phyloP scores from a whole-genome alignment of 495 filamentous ascomycete species.

The Aspergillus sparsus region DNA sequence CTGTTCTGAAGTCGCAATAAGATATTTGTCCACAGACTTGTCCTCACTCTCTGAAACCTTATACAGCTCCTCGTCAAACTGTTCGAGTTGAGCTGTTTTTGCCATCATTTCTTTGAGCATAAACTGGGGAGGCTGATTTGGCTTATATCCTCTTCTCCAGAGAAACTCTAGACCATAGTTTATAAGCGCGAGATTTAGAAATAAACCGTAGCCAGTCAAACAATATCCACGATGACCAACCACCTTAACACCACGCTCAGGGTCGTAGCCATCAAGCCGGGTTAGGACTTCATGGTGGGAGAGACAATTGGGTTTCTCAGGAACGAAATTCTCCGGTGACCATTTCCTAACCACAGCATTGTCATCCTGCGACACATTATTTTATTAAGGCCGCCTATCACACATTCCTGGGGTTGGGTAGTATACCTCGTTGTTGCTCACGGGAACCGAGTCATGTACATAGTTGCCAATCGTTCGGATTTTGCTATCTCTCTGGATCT shows the following conservation, averaged over 20 bases:
- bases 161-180: constrained; percentile 95
- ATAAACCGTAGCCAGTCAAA: constrained; percentile 85
- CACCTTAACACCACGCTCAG: constrained; percentile 89
- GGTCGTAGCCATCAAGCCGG: constrained; percentile 87
- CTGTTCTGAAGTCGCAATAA: constrained; percentile 97
- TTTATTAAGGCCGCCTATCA: constrained; percentile 63
- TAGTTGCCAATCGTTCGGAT: constrained; percentile 88
- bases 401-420: neutral
- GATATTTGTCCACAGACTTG: constrained; percentile 86
- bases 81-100: constrained; percentile 96
- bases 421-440: constrained; percentile 79
- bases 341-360: constrained; percentile 76
- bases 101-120: constrained; percentile 97
- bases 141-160: constrained; percentile 71
- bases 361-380: constrained; percentile 59
- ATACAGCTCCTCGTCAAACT: constrained; percentile 97
- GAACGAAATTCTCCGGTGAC: constrained; percentile 69
- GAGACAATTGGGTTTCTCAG: constrained; percentile 70
- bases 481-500: constrained; percentile 69
- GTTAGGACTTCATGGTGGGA: constrained; percentile 95
- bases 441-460: constrained; percentile 89
- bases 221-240: constrained; percentile 96
- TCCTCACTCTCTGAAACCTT: constrained; percentile 84
- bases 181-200: constrained; percentile 86
- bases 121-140: constrained; percentile 90